Conservation (phyloP, 768 basidiomycete species). For the Steccherinum ochraceum region DNA sequence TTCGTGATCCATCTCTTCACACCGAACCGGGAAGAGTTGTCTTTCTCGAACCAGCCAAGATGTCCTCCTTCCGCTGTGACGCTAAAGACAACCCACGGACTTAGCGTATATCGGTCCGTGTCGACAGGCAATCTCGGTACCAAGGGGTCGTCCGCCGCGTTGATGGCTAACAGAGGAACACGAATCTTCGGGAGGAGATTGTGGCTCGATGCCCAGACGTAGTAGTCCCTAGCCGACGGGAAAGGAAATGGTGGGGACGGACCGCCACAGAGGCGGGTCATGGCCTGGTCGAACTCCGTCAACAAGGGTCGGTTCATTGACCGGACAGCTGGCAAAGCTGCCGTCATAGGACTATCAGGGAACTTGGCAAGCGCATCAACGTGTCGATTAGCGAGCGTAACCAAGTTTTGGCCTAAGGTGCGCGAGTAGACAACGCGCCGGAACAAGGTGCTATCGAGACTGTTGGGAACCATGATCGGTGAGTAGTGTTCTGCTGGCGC, state of each 20-base stretch:
- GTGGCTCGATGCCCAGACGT: constrained; percentile 53
- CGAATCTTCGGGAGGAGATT: constrained; percentile 49
- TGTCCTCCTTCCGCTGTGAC: constrained; percentile 67
- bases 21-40: constrained; percentile 6
- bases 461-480: constrained; percentile 21
- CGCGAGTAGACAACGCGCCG: constrained; percentile 66
- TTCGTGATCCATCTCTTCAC: constrained; percentile 57
- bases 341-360: constrained; percentile 44
- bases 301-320: constrained; percentile 48
- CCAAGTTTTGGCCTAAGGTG: constrained; percentile 73
- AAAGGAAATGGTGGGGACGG: constrained; percentile 43
- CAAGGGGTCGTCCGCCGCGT: constrained; percentile 74
- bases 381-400: constrained; percentile 50
- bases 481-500: constrained; percentile 7
- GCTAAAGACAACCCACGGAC: constrained; percentile 45
- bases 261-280: constrained; percentile 69
- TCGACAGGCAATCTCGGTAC: constrained; percentile 58
- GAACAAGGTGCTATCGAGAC: constrained; percentile 49
- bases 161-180: constrained; percentile 72
- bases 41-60: constrained; percentile 76
- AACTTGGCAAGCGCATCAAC: constrained; percentile 38
- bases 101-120: constrained; percentile 37
- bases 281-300: constrained; percentile 50
- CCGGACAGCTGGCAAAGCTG: constrained; percentile 39
- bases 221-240: constrained; percentile 39